These are phyloP conservation scores for Penicillium freii DNA, from an alignment of 2,329 filamentous ascomycete genomes.

Conservation along the genomic window DNA sequence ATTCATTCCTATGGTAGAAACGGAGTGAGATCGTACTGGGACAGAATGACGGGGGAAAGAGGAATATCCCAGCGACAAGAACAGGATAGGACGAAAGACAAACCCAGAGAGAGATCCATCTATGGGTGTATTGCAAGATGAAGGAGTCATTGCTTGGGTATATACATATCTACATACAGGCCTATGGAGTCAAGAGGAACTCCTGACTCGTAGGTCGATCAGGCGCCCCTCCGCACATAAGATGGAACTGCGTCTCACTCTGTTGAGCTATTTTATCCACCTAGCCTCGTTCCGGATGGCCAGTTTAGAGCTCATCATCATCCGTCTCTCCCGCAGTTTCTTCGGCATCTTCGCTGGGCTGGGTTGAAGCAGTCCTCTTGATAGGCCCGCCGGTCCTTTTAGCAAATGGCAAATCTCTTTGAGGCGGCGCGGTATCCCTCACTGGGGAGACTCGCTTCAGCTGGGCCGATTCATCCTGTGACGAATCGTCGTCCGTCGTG, in stretches of 20 bases:
- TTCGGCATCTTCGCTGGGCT: conserved; percentile 19
- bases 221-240: neutral
- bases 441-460: neutral
- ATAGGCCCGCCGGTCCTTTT: conserved; percentile 15
- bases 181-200: neutral
- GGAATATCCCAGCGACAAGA: no score
- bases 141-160: neutral
- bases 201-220: neutral
- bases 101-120: neutral
- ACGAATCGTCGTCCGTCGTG: conserved; percentile 32
- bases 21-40: neutral
- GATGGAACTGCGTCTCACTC: neutral
- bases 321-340: conserved; percentile 39
- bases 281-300: neutral
- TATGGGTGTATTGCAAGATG: neutral
- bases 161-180: neutral
- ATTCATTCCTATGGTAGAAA: neutral
- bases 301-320: conserved; percentile 42
- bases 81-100: neutral
- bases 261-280: neutral
- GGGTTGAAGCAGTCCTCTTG: conserved; percentile 7
- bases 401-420: conserved; percentile 44
- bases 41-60: no score
- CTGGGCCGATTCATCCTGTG: neutral
- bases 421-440: conserved; percentile 30